Evolutionary conservation across 306 rosid species (phyloP).

Genomic region (Hippophae gyantsensis): DNA sequence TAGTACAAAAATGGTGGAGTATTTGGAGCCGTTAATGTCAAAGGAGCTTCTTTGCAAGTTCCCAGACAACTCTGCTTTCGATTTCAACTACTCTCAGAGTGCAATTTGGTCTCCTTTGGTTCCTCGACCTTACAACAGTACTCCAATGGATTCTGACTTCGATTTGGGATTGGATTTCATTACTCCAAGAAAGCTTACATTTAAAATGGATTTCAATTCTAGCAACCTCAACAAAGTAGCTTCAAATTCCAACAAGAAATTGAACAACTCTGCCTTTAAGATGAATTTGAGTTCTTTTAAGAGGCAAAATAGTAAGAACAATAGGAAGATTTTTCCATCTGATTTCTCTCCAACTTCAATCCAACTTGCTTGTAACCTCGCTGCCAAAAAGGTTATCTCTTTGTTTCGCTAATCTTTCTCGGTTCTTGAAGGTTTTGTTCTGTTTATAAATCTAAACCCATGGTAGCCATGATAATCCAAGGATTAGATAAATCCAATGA

Average conservation of each 20-base stretch:
- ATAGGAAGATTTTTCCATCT: constrained; percentile 29
- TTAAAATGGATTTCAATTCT: constrained; percentile 16
- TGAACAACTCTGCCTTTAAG: constrained; percentile 6
- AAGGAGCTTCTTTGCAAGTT: constrained; percentile 66
- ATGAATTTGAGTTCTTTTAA: constrained; percentile 29
- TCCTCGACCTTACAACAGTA: constrained; percentile 26
- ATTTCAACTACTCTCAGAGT: constrained; percentile 82
- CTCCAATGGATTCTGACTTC: constrained; percentile 33
- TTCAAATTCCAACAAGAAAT: constrained; percentile 41
- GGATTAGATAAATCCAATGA: too few species aligned
- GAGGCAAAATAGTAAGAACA: constrained; percentile 18
- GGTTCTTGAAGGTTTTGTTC: not conserved
- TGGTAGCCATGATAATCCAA: too few species aligned
- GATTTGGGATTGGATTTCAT: constrained; percentile 31
- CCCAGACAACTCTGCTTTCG: constrained; percentile 84
- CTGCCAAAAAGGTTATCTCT: constrained; percentile 43
- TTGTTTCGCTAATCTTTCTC: not conserved
- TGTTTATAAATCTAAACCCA: too few species aligned
- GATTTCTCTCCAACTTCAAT: constrained; percentile 46
- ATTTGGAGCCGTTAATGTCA: constrained; percentile 67
- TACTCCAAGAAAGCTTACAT: constrained; percentile 46
- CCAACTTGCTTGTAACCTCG: constrained; percentile 36
- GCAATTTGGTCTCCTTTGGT: constrained; percentile 83
- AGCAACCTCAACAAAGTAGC: constrained; percentile 20
- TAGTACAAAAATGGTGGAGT: constrained; percentile 52